Evolutionary conservation across 345 rosid genomes (phyloP).

Genomic region (Populus alba): DNA sequence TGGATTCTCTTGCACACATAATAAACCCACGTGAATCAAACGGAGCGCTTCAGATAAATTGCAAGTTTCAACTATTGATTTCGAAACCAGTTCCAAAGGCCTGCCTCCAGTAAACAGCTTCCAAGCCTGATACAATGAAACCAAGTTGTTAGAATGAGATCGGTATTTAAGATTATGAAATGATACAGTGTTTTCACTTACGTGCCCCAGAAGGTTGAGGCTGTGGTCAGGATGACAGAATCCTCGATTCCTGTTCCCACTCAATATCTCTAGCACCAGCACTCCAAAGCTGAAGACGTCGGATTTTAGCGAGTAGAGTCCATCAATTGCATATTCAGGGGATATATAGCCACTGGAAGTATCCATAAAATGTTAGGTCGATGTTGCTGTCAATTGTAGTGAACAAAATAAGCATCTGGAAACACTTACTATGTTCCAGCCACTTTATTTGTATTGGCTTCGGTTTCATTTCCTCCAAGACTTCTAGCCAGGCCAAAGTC

Average conservation of each 20-base stretch:
- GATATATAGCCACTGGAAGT: background rate
- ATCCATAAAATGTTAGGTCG: background rate
- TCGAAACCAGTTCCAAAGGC: conserved; percentile 19
- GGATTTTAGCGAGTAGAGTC: background rate
- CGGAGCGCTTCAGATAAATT: conserved; percentile 22
- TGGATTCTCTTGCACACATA: conserved; percentile 38
- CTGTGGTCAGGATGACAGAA: background rate
- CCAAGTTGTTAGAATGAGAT: background rate
- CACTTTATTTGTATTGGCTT: background rate
- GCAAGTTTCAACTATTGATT: conserved; percentile 2
- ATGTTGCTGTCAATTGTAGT: background rate
- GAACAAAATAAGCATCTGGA: background rate
- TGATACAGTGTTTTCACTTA: background rate
- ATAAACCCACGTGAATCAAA: conserved; percentile 41
- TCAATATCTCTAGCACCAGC: background rate
- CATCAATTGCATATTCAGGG: background rate
- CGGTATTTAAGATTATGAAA: background rate
- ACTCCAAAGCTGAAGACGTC: conserved; percentile 1
- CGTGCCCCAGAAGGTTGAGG: background rate
- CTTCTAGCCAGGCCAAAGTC: background rate
- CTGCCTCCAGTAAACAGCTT: conserved; percentile 28
- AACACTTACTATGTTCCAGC: conserved; percentile 6
- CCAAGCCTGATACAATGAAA: conserved; percentile 29
- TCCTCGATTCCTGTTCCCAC: background rate
- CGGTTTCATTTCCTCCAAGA: background rate